Conservation (phyloP, 1,139 yeast species). For the Protomyces gravidus region DNA sequence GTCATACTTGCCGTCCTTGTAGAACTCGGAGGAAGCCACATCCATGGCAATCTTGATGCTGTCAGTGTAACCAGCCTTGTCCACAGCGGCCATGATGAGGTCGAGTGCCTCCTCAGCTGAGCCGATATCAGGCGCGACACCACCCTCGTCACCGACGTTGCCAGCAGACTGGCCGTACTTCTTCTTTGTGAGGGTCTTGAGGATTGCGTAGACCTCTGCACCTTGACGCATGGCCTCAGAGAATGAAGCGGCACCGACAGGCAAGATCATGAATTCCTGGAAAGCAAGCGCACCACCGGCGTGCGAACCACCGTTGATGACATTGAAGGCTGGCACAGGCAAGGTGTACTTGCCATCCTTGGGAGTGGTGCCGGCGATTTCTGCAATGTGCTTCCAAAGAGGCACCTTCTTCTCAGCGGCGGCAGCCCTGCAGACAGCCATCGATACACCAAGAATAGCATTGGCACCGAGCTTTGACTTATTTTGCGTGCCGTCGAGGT, state of each 20-base stretch:
- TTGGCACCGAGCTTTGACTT: conserved; percentile 92
- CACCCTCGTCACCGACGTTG: conserved; percentile 99
- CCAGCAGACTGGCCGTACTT: conserved; percentile 95
- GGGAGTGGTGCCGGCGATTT: conserved; percentile 51
- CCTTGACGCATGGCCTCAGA: conserved; percentile 92
- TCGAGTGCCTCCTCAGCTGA: conserved; percentile 94
- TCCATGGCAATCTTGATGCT: conserved; percentile 85
- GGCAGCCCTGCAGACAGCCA: conserved; percentile 90
- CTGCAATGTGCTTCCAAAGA: conserved; percentile 78
- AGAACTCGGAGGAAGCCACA: conserved; percentile 95
- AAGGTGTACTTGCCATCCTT: conserved; percentile 51
- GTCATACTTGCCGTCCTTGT: conserved; percentile 92
- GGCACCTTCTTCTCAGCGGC: conserved; percentile 84
- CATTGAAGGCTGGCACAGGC: conserved; percentile 57
- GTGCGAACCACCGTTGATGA: conserved; percentile 97
- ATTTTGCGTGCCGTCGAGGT: conserved; percentile 89
- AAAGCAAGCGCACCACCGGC: conserved; percentile 98
- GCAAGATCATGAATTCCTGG: conserved; percentile 98
- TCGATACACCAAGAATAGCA: conserved; percentile 90
- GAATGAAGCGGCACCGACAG: conserved; percentile 80
- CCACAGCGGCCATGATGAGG: conserved; percentile 80
- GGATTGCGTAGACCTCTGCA: conserved; percentile 92
- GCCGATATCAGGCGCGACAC: conserved; percentile 94
- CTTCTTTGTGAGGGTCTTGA: conserved; percentile 85
- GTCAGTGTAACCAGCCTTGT: conserved; percentile 89